Evolutionary conservation across 352 stramenopile species (phyloP).

Genomic region (Globisporangium apiculatum): DNA sequence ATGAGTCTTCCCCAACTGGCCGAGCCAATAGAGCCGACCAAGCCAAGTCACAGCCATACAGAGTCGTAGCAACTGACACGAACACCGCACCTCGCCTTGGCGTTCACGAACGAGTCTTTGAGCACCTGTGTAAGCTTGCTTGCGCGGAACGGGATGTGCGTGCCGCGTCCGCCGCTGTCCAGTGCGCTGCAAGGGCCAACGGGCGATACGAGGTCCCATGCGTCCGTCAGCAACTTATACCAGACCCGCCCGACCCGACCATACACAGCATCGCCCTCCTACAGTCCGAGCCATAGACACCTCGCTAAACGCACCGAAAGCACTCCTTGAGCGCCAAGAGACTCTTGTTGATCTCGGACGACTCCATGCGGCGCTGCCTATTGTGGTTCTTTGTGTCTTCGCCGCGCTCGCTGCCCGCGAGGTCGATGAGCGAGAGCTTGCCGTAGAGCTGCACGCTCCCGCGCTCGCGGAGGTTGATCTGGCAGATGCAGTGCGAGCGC

Average conservation of each 20-base stretch:
- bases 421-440: slow-evolving; percentile 95
- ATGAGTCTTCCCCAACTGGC: too few species aligned
- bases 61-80: too few species aligned
- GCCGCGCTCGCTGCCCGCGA: slow-evolving; percentile 94
- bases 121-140: slow-evolving; percentile 97
- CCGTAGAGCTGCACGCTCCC: slow-evolving; percentile 46
- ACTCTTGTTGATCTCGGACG: slow-evolving; percentile 97
- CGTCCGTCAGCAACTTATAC: too few species aligned
- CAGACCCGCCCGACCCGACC: too few species aligned
- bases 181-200: slow-evolving; percentile 51
- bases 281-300: too few species aligned
- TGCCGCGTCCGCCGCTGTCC: slow-evolving; percentile 81
- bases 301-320: slow-evolving; percentile 59
- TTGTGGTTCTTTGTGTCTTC: slow-evolving; percentile 94
- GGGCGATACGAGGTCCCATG: too few species aligned
- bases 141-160: slow-evolving; percentile 94
- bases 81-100: slow-evolving; percentile 48
- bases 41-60: too few species aligned
- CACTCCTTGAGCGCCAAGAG: slow-evolving; percentile 96
- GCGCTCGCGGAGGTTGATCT: slow-evolving; percentile 82
- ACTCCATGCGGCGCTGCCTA: slow-evolving; percentile 91
- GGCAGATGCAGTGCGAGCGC: slow-evolving; percentile 93
- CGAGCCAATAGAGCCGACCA: too few species aligned
- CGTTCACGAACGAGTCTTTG: slow-evolving; percentile 96
- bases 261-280: too few species aligned